Evolutionary conservation across 345 rosid species (phyloP).

Genomic region (Salix viminalis): DNA sequence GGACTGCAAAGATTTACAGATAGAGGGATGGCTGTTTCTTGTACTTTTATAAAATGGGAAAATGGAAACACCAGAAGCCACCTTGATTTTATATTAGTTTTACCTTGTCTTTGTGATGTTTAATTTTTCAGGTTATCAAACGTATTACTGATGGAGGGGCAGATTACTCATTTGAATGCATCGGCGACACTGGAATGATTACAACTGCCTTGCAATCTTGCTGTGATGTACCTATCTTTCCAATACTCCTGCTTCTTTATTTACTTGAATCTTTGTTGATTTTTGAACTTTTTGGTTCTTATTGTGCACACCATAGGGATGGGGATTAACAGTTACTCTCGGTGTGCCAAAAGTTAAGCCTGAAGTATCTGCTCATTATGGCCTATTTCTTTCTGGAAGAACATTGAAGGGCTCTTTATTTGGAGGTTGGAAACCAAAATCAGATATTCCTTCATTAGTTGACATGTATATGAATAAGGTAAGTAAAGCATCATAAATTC

Average conservation of each 20-base stretch:
- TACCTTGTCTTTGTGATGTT: neutral
- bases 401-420: constrained; percentile 76
- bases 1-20: neutral
- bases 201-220: constrained; percentile 85
- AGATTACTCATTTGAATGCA: constrained; percentile 84
- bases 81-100: neutral
- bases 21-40: neutral
- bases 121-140: constrained; percentile 59
- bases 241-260: neutral
- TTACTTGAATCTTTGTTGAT: neutral
- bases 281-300: constrained; percentile 1
- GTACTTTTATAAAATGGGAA: neutral
- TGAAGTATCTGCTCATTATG: constrained; percentile 72
- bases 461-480: constrained; percentile 80
- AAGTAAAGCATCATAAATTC: constrained; percentile 1
- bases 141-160: constrained; percentile 78
- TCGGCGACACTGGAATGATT: constrained; percentile 65
- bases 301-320: constrained; percentile 46
- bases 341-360: constrained; percentile 88
- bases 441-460: constrained; percentile 73
- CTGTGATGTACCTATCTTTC: constrained; percentile 51
- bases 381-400: constrained; percentile 62
- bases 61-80: neutral
- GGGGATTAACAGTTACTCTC: constrained; percentile 84
- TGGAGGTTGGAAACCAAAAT: constrained; percentile 91